Base-by-base conservation (phyloP, 2,329 filamentous ascomycete genomes). In the Thelonectria olida region DNA sequence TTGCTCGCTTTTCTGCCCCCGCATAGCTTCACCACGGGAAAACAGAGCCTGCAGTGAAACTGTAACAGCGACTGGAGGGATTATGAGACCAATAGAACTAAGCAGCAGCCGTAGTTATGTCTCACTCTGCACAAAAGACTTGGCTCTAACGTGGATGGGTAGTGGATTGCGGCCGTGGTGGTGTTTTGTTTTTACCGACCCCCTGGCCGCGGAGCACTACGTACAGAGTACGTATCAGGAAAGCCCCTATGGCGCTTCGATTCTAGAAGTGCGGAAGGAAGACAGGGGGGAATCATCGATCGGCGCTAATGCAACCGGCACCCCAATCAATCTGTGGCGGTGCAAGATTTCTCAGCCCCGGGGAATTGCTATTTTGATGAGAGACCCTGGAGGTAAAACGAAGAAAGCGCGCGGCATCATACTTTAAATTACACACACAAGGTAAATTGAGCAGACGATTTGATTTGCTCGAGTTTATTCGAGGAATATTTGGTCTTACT, bases 281-380 rank as follows among this genome's bases (percentile, higher is more conserved):
- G 62, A 54, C 23, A 44, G 48, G 52, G 57, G 53, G 60, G 22
- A n/a, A n/a, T n/a, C 7, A 62, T 64, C 58, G 73, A 76, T 76
- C 74, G 74, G 61, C 75, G 74, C 75, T 76, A 76, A 76, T 76
- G 74, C 74, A 72, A 61, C 45, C 44, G 36, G 34, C 60, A 68
- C 55, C 68, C 67, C 42, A 42, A 64, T 55, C 41, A 62, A 73
- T 71, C 71, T 72, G 74, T 76, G 74, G 74, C 74, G 73, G 74
- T 76, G 74, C 73, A 70, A 66, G 51, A 65, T 69, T 50, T 64
- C 57, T 71, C 61, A 51, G 57, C 57, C 45, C 54, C 55, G 47
- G 60, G 42, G 42, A 45, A 48, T 57, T 60, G 58, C 58, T 55
- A 54, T 56, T 54, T 58, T 55, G 52, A 53, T 39, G 25, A 48